These are phyloP conservation scores for Leccinum ochraceum DNA, from an alignment of 768 basidiomycete species.

Conservation along the genomic window DNA sequence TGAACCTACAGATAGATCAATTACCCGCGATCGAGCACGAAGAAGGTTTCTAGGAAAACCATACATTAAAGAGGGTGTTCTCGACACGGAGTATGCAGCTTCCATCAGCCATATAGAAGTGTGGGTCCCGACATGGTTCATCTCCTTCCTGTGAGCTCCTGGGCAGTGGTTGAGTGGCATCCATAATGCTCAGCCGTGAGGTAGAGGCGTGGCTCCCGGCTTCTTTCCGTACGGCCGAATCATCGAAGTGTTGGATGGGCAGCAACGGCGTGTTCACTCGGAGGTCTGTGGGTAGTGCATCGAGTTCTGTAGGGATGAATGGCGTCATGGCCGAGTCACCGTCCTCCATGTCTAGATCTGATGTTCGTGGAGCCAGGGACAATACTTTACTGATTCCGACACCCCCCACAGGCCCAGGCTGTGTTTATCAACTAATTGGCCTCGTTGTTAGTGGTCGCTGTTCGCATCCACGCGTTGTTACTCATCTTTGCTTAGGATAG, in stretches of 20 bases:
- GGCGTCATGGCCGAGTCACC: conserved; percentile 9
- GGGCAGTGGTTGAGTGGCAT: not conserved
- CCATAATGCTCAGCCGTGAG: conserved; percentile 3
- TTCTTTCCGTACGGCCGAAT: conserved; percentile 13
- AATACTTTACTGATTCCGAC: not conserved
- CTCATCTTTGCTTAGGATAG: not conserved
- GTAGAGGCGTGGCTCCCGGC: conserved; percentile 10
- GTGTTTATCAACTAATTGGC: not conserved
- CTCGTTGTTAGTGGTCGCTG: not conserved
- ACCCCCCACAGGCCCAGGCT: not conserved
- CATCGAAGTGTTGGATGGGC: conserved; percentile 7
- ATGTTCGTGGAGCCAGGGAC: not conserved
- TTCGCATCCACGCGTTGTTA: not conserved
- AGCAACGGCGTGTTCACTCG: conserved; percentile 3
- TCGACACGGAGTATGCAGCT: conserved; percentile 66
- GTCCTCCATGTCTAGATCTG: conserved; percentile 17
- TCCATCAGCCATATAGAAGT: conserved; percentile 67
- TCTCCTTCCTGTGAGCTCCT: conserved; percentile 12
- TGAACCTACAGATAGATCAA: conserved; percentile 46
- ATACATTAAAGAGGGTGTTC: conserved; percentile 68
- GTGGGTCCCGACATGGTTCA: conserved; percentile 41
- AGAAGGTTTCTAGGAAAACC: conserved; percentile 22
- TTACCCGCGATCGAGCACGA: conserved; percentile 1
- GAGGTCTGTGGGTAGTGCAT: conserved; percentile 8
- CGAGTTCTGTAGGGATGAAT: conserved; percentile 25